Percentiles rank a stretch among this genome's conserved stretches.
Conservation (phyloP, 2,329 filamentous ascomycete genomes). For the Cladobotryum protrusum region DNA sequence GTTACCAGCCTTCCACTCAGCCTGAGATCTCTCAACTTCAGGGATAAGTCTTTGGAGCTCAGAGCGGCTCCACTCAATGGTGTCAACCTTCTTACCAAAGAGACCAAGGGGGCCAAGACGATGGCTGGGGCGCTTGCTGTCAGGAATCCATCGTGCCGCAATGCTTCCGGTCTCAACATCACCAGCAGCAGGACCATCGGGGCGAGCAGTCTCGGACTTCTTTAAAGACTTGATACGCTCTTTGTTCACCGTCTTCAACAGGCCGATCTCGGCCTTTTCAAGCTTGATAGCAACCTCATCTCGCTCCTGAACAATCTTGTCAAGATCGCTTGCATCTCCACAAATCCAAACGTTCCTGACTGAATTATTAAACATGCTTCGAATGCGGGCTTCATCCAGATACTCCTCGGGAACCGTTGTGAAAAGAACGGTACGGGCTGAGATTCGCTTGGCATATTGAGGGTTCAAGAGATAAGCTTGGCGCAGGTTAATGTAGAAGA, state of each 20-base stretch:
- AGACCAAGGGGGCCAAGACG: conserved; percentile 57
- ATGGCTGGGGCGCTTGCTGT: conserved; percentile 65
- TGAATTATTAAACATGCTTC: conserved; percentile 68
- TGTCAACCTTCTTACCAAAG: conserved; percentile 66
- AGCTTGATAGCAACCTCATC: conserved; percentile 70
- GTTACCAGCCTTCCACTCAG: conserved; percentile 57
- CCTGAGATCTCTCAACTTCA: conserved; percentile 58
- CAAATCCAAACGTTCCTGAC: conserved; percentile 82
- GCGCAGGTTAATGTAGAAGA: conserved; percentile 89
- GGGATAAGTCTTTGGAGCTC: conserved; percentile 51
- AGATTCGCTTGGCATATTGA: conserved; percentile 75
- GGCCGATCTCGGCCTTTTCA: conserved; percentile 73
- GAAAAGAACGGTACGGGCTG: conserved; percentile 88
- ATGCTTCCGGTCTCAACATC: conserved; percentile 60
- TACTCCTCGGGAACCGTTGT: conserved; percentile 76
- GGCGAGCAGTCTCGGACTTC: conserved; percentile 21
- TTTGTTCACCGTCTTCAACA: conserved; percentile 58
- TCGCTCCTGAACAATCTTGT: conserved; percentile 70
- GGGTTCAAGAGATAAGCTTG: conserved; percentile 90
- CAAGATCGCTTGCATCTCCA: conserved; percentile 66
- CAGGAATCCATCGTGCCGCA: conserved; percentile 60
- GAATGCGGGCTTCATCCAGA: conserved; percentile 65
- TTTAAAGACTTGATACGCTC: conserved; percentile 29
- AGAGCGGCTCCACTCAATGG: conserved; percentile 74
- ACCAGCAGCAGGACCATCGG: conserved; percentile 29